A percentile compares a stretch with the other conserved stretches of the same genome.
These are phyloP conservation scores for Monilinia laxa DNA, from an alignment of 2,329 filamentous ascomycete genomes.

Conservation along the genomic window DNA sequence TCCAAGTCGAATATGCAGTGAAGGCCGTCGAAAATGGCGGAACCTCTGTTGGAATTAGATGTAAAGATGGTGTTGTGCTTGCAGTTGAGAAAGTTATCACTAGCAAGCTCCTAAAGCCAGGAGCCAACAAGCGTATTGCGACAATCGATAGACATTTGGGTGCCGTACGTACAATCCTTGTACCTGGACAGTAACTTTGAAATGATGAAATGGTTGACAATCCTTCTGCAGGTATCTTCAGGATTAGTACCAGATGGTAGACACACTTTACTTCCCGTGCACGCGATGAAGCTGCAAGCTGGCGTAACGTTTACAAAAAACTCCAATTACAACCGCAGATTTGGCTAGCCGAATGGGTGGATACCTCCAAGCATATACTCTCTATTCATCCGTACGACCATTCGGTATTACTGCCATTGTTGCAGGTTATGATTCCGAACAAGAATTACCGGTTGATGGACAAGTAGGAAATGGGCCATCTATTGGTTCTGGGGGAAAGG, in stretches of 20 bases:
- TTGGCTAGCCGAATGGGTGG: constrained; percentile 91
- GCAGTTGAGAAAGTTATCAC: constrained; percentile 95
- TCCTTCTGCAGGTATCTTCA: constrained; percentile 73
- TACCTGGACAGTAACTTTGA: background rate
- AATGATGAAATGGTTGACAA: constrained; percentile 25
- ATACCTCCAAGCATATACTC: constrained; percentile 95
- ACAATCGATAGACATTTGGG: constrained; percentile 92
- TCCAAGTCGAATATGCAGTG: constrained; percentile 97
- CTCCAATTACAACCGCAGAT: constrained; percentile 83
- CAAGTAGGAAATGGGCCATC: constrained; percentile 81
- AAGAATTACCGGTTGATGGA: constrained; percentile 81
- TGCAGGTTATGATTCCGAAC: constrained; percentile 88
- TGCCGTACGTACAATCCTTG: constrained; percentile 61
- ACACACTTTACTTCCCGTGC: constrained; percentile 91
- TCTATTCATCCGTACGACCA: constrained; percentile 93
- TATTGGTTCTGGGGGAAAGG: constrained; percentile 81
- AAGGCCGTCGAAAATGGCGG: constrained; percentile 99
- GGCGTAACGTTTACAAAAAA: constrained; percentile 97
- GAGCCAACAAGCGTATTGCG: constrained; percentile 95
- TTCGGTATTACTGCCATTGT: constrained; percentile 96
- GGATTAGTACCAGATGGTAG: constrained; percentile 92
- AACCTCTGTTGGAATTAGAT: constrained; percentile 92
- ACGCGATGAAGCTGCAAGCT: constrained; percentile 87
- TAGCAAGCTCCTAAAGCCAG: constrained; percentile 92
- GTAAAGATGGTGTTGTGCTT: constrained; percentile 94